These are phyloP conservation scores for Pseudonitzschia multiseries DNA, from an alignment of 108 stramenopile species.

Conservation along the genomic window DNA sequence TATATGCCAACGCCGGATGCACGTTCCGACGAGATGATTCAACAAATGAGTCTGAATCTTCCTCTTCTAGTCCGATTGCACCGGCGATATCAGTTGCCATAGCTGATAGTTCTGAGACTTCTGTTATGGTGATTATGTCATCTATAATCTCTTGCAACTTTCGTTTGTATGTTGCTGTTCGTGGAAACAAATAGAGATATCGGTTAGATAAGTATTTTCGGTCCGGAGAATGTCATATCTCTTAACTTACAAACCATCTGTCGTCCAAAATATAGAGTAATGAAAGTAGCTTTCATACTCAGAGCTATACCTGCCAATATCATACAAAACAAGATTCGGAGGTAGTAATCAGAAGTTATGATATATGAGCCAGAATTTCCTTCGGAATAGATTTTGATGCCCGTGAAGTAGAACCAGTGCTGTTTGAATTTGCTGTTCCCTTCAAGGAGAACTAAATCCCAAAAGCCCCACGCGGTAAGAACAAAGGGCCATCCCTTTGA, in stretches of 20 bases:
- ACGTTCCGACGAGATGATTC: background rate
- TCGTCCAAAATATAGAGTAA: slow-evolving; percentile 65
- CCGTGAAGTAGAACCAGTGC: slow-evolving; percentile 70
- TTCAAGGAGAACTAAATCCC: slow-evolving; percentile 60
- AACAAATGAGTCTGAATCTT: background rate
- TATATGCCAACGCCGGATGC: too few species aligned
- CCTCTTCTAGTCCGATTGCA: background rate
- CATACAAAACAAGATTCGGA: slow-evolving; percentile 57
- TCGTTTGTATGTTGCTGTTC: slow-evolving; percentile 41
- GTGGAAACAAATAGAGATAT: background rate
- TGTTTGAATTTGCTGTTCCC: slow-evolving; percentile 38
- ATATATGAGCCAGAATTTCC: slow-evolving; percentile 56
- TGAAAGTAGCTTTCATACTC: slow-evolving; percentile 57
- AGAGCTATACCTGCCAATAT: slow-evolving; percentile 61
- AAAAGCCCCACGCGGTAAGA: slow-evolving; percentile 53
- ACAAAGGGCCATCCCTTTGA: slow-evolving; percentile 82
- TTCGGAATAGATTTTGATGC: slow-evolving; percentile 47
- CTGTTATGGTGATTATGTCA: slow-evolving; percentile 52
- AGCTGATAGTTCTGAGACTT: slow-evolving; percentile 66
- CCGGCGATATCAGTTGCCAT: slow-evolving; percentile 27
- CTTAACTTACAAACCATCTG: slow-evolving; percentile 33
- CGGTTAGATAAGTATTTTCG: slow-evolving; percentile 1
- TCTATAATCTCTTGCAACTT: slow-evolving; percentile 49
- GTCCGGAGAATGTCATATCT: slow-evolving; percentile 14
- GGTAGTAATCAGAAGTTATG: slow-evolving; percentile 50